Evolutionary conservation across 2,329 filamentous ascomycete species (phyloP).

Genomic region (Chrysoporthe austroafricana): DNA sequence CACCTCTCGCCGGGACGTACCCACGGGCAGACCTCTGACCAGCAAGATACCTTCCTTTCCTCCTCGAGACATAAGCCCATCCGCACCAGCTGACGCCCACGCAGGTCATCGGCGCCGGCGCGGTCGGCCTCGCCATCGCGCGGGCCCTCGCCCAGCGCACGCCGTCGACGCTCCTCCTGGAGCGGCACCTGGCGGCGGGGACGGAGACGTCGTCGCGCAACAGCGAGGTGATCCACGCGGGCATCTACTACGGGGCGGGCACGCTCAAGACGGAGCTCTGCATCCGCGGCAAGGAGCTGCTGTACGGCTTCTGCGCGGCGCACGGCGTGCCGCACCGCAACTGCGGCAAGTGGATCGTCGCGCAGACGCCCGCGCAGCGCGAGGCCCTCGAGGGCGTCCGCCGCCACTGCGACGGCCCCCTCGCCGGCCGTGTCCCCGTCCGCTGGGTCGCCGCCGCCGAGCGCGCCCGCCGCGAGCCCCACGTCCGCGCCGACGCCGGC

Average conservation of each 20-base stretch:
- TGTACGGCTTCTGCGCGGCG: constrained; percentile 77
- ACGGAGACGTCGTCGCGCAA: constrained; percentile 90
- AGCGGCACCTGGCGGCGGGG: constrained; percentile 75
- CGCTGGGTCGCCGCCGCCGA: constrained; percentile 69
- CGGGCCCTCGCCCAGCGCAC: constrained; percentile 65
- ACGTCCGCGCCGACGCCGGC: constrained; percentile 71
- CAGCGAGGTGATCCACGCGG: constrained; percentile 95
- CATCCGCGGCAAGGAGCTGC: constrained; percentile 71
- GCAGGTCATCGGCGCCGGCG: constrained; percentile 62
- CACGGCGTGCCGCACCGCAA: constrained; percentile 72
- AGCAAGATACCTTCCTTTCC: constrained; percentile 1
- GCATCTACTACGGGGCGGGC: constrained; percentile 80
- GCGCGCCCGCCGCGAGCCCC: constrained; percentile 69
- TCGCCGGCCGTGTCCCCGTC: constrained; percentile 65
- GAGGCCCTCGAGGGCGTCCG: constrained; percentile 60
- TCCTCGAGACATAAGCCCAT: not conserved
- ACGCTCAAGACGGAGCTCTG: constrained; percentile 86
- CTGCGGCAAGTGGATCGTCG: constrained; percentile 93
- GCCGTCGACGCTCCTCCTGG: constrained; percentile 75
- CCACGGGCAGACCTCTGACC: no score
- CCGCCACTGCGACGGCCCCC: constrained; percentile 42
- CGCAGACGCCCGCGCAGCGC: constrained; percentile 75
- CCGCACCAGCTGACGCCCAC: constrained; percentile 18
- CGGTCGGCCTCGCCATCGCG: constrained; percentile 81
- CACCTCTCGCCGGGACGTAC: no score